Conservation (phyloP, 2,329 filamentous ascomycete species). For the Nannizzia gypsea region DNA sequence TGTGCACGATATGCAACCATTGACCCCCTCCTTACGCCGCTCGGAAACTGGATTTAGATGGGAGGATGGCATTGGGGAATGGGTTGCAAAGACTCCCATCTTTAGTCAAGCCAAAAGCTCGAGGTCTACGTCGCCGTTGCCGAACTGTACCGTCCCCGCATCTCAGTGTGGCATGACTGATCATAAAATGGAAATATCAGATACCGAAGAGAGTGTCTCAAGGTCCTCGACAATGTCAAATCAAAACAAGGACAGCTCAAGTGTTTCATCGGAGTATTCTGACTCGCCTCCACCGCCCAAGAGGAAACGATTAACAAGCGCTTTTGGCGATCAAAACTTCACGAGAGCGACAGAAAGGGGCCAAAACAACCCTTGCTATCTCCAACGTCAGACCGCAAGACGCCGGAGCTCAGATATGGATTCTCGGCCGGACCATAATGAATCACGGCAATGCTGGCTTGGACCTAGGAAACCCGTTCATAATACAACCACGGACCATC, state of each 20-base stretch:
- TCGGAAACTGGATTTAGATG: constrained; percentile 33
- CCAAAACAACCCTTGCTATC: too few relatives aligned
- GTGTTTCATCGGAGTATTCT: not conserved
- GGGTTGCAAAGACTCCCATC: constrained; percentile 33
- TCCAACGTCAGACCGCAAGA: not conserved
- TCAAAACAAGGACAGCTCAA: not conserved
- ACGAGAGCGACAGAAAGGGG: not conserved
- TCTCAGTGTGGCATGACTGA: not conserved
- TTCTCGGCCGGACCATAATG: not conserved
- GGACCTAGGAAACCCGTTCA: not conserved
- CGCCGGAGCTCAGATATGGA: not conserved
- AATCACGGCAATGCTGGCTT: not conserved
- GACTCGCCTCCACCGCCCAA: not conserved
- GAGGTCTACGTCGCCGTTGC: not conserved
- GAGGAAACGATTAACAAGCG: not conserved
- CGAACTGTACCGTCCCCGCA: not conserved
- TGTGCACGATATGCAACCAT: constrained; percentile 8
- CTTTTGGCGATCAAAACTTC: not conserved
- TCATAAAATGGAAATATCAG: not conserved
- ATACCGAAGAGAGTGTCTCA: not conserved
- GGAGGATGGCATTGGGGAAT: constrained; percentile 48
- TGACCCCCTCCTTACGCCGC: constrained; percentile 13
- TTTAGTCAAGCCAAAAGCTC: not conserved
- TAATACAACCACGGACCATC: not conserved
- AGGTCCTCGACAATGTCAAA: not conserved